These are phyloP conservation scores for Fusarium pseudograminearum DNA, from an alignment of 2,329 filamentous ascomycete genomes.

Conservation along the genomic window DNA sequence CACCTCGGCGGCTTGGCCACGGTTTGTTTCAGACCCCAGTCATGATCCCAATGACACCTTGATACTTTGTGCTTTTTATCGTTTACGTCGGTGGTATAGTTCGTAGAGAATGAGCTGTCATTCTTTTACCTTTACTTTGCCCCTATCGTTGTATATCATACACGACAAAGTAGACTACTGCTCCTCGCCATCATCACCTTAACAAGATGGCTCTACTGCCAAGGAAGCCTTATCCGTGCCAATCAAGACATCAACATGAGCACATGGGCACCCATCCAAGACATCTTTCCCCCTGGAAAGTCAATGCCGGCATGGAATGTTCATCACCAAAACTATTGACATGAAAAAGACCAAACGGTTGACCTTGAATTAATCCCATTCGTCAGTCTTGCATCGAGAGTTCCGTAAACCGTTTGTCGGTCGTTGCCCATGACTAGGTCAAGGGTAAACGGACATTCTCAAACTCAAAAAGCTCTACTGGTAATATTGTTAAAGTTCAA, in stretches of 20 bases:
- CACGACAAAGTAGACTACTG: background rate
- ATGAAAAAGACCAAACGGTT: constrained; percentile 15
- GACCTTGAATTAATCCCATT: constrained; percentile 24
- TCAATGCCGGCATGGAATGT: constrained; percentile 28
- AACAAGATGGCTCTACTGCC: background rate
- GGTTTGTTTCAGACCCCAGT: constrained; percentile 46
- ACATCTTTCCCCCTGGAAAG: constrained; percentile 33
- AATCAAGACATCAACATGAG: constrained; percentile 21
- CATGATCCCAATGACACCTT: constrained; percentile 21
- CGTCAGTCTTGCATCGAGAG: constrained; percentile 29
- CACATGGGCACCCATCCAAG: constrained; percentile 14
- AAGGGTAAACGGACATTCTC: background rate
- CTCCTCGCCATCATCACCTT: background rate
- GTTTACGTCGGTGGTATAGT: constrained; percentile 1
- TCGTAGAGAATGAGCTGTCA: background rate
- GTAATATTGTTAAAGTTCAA: background rate
- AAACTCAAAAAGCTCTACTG: background rate
- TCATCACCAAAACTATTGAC: background rate
- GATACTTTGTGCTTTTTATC: constrained; percentile 19
- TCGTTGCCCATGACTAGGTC: background rate
- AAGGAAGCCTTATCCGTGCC: constrained; percentile 11
- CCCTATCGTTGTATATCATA: background rate
- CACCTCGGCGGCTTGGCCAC: constrained; percentile 27
- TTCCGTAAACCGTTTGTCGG: constrained; percentile 7
- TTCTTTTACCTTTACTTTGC: background rate